Evolutionary conservation across 1,139 yeast species (phyloP), one percentile per base, ranked within the genome.

Genomic region (Pneumocystis jirovecii): DNA sequence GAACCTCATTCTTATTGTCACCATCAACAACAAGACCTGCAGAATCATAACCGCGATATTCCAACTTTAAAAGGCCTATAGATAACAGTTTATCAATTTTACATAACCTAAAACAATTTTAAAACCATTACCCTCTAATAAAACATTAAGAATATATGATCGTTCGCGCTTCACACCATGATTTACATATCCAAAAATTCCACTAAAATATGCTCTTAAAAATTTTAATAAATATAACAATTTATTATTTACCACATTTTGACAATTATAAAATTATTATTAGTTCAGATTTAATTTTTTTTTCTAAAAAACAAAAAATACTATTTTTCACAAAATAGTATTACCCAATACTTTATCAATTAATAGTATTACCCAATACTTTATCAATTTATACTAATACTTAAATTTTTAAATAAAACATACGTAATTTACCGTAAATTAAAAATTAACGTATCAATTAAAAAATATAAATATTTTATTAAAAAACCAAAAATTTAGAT

Each of bases 11-110:
- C 64, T 78, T 78, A 66, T 79, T 79, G 74, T 89, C 95, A 68
- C 96, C 97, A 76, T 91, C 97, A 70, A 95, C 83, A 69, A 97
- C 97, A 70, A 95, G 81, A 74, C 98, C 98, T 50, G 97, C 88
- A 29, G 97, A 91, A 77, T 95, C 99, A 73, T 95, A 95, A 63
- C 99, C 99, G 78, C 99, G 86, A 79, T 95, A 95, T 77, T 95
- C 99, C 73, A 93, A 83, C 73, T 96, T 84, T 74, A 87, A 90
- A 68, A 95, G 83, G 68, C 98, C 98, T 74, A 64, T 19, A 42
- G 3, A 17, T 8, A 35, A 39, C 8, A 37, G 44, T 40, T 21
- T 50, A 57, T 19, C 7, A 56, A n/a, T 12, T 6, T 40, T 15
- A 40, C 19, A 25, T 19, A 62, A 40, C 2, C 37, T 25, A 19